Evolutionary conservation across 2,329 filamentous ascomycete genomes (phyloP).

Genomic region (Passalora sequoiae): DNA sequence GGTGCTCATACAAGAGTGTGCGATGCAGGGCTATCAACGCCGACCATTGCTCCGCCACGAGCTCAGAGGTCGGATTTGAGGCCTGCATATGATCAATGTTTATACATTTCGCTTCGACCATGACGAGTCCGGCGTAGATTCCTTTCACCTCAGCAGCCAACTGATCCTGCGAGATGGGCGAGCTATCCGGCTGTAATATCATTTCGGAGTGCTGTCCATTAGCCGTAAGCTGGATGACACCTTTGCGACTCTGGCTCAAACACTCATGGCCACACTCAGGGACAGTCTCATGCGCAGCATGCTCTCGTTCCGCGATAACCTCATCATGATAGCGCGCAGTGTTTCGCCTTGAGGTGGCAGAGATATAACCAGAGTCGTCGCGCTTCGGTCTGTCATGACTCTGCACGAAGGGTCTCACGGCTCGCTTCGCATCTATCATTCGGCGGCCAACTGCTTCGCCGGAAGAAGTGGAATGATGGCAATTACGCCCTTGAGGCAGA

Average conservation of each 20-base stretch:
- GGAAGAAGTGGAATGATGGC: background rate
- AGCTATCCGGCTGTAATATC: slow-evolving; percentile 25
- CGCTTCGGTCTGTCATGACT: slow-evolving; percentile 7
- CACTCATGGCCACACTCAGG: background rate
- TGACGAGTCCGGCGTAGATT: slow-evolving; percentile 75
- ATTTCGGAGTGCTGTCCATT: slow-evolving; percentile 15
- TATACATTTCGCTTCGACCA: slow-evolving; percentile 84
- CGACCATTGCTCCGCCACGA: slow-evolving; percentile 71
- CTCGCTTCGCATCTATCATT: slow-evolving; percentile 2
- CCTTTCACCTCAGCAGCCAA: slow-evolving; percentile 75
- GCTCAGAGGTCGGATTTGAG: slow-evolving; percentile 47
- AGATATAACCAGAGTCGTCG: slow-evolving; percentile 15
- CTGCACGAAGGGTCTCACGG: slow-evolving; percentile 8
- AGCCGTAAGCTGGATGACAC: slow-evolving; percentile 4
- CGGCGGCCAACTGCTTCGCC: slow-evolving; percentile 3
- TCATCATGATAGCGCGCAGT: background rate
- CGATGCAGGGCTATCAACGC: slow-evolving; percentile 76
- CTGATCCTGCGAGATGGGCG: slow-evolving; percentile 66
- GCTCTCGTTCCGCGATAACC: background rate
- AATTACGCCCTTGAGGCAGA: slow-evolving; percentile 2
- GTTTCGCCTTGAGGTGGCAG: slow-evolving; percentile 7
- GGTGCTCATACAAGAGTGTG: slow-evolving; percentile 49
- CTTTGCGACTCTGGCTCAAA: slow-evolving; percentile 4
- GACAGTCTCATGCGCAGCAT: background rate
- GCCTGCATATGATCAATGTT: slow-evolving; percentile 66